Evolutionary conservation across 2,329 filamentous ascomycete genomes (phyloP), one percentile per base, ranked within the genome.

Genomic region (Colletotrichum liaoningense): DNA sequence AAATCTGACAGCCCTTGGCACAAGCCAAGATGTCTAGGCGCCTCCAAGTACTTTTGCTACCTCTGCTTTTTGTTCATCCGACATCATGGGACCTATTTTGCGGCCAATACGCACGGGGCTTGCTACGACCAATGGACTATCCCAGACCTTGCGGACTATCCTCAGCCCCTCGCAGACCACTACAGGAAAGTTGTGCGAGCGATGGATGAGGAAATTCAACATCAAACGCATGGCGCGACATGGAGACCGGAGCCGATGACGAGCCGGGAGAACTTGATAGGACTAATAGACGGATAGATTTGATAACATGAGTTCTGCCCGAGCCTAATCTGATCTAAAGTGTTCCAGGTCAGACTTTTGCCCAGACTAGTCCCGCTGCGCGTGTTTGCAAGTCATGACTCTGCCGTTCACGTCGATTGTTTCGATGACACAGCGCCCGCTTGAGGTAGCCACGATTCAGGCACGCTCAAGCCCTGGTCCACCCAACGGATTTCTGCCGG

Each of bases 101-200:
- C 74, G 7, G 69, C 72, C 4, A 74, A 65, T 33, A 75, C 74
- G 12, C 74, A 75, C 38, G 74, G 74, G 9, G 74, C 74, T 5
- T 75, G 74, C 54, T 75, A 75, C 28, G 74, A 75, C 35, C 74
- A 75, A 14, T 75, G 74, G 74, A 75, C 74, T 1, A 58, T 75
- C 19, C 74, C 74, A 52, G 74, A 75, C 62, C 68, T 75, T 22
- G 72, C 74, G 57, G 74, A 73, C 8, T 75, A 67, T 54, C 72
- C 74, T 16, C 57, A 74, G 33, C 28, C 67, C 6, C 22, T 75
- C 4, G 28, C 46, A 26, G 19, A 63, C 30, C 72, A 28, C 56
- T 75, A 75, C 38, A 42, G 69, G 28, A 62, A 54, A 11, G 54
- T 74, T 6, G 33, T 75, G 46, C 60, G 52, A 16, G 68, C 64